Evolutionary conservation across 345 rosid species (phyloP).

Genomic region (Carallia brachiata): DNA sequence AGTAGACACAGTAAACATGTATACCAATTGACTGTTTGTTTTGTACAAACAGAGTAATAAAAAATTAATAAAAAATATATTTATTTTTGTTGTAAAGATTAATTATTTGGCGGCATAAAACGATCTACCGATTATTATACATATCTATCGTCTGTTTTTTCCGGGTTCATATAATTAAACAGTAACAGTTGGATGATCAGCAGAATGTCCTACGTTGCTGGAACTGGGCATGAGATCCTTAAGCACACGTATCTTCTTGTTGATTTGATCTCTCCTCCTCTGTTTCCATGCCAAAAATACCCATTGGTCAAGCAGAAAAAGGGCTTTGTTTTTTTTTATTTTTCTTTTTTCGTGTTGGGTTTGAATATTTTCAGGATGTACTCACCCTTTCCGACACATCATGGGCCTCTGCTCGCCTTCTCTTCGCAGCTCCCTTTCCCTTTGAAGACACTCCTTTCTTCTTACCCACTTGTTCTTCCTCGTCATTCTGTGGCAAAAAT

Average conservation of each 20-base stretch:
- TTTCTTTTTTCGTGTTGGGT: neutral
- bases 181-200: neutral
- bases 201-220: slow-evolving; percentile 42
- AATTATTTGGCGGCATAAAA: too few relatives aligned
- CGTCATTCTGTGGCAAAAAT: slow-evolving; percentile 31
- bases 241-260: slow-evolving; percentile 61
- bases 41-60: too few relatives aligned
- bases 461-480: slow-evolving; percentile 23
- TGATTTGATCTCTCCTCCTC: slow-evolving; percentile 61
- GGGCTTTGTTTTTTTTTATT: too few relatives aligned
- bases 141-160: too few relatives aligned
- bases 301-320: neutral
- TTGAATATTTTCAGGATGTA: neutral
- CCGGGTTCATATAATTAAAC: neutral
- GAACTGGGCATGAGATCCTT: slow-evolving; percentile 71
- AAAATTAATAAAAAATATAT: too few relatives aligned
- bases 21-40: too few relatives aligned
- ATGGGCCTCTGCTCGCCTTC: slow-evolving; percentile 42
- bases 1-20: too few relatives aligned
- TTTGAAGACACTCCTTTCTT: slow-evolving; percentile 30
- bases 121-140: too few relatives aligned
- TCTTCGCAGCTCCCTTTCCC: slow-evolving; percentile 23
- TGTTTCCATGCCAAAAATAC: slow-evolving; percentile 19
- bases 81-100: too few relatives aligned
- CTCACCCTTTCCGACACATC: slow-evolving; percentile 48